Conservation (phyloP, 2,329 filamentous ascomycete genomes). For the Ustilaginoidea virens region DNA sequence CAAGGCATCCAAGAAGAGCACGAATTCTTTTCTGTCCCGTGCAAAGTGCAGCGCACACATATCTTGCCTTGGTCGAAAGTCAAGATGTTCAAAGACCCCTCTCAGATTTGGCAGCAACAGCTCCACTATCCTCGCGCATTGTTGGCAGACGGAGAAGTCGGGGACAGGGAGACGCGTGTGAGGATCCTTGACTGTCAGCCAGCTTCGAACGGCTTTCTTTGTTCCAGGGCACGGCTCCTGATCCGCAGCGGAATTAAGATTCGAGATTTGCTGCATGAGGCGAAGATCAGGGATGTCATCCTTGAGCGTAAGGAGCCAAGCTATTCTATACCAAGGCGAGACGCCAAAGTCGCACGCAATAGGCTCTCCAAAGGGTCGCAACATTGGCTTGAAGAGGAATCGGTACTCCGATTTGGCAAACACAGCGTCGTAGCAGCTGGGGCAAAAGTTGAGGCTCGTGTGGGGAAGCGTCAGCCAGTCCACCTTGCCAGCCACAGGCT, state of each 20-base stretch:
- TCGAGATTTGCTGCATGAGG: constrained; percentile 54
- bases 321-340: constrained; percentile 66
- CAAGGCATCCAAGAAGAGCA: constrained; percentile 45
- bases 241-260: constrained; percentile 33
- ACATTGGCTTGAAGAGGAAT: constrained; percentile 43
- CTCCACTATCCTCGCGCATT: constrained; percentile 59
- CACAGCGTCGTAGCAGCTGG: constrained; percentile 57
- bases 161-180: constrained; percentile 46
- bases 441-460: constrained; percentile 66
- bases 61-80: constrained; percentile 31
- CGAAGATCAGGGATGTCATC: constrained; percentile 49
- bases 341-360: constrained; percentile 67
- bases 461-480: constrained; percentile 72
- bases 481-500: constrained; percentile 44
- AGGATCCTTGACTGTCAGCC: constrained; percentile 63
- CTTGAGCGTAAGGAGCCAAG: constrained; percentile 67
- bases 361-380: constrained; percentile 39
- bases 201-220: constrained; percentile 41
- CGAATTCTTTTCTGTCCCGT: constrained; percentile 35
- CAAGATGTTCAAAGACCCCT: constrained; percentile 45
- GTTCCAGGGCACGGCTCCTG: constrained; percentile 42
- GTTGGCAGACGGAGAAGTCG: constrained; percentile 60
- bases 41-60: constrained; percentile 55
- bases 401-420: constrained; percentile 55
- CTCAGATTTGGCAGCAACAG: constrained; percentile 57